These are phyloP conservation scores for Pseudogymnoascus sp. DNA, from an alignment of 2,329 filamentous ascomycete genomes.

Conservation along the genomic window DNA sequence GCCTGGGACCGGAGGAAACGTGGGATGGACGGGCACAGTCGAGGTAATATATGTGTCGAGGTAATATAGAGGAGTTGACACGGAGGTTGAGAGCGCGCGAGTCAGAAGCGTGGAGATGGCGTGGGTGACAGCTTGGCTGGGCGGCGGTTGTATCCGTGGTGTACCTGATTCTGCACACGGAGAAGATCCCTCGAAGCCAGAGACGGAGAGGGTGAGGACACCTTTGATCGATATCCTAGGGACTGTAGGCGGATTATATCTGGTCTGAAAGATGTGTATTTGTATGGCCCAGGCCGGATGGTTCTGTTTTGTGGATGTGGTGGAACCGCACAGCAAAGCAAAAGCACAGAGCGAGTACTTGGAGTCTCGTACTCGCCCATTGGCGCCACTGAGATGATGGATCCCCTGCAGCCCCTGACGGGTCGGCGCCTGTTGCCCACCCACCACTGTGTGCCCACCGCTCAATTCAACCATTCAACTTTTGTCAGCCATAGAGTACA, in stretches of 20 bases:
- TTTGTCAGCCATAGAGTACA: background rate
- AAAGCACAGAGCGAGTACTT: background rate
- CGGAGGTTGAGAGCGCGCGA: background rate
- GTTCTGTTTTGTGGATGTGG: background rate
- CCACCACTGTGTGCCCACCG: slow-evolving; percentile 4
- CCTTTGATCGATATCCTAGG: background rate
- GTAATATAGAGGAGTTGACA: background rate
- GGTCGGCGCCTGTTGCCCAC: slow-evolving; percentile 3
- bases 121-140: background rate
- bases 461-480: background rate
- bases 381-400: background rate
- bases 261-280: background rate
- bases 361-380: background rate
- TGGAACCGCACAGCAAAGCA: background rate
- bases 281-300: background rate
- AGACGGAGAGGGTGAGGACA: background rate
- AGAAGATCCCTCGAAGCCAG: background rate
- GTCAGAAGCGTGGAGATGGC: background rate
- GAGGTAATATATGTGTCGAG: slow-evolving; percentile 2
- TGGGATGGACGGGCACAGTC: background rate
- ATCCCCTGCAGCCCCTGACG: slow-evolving; percentile 1
- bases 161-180: background rate
- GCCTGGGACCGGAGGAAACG: background rate
- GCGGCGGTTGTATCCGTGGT: background rate
- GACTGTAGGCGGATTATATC: background rate